Evolutionary conservation across 257 asterid genomes (phyloP), one percentile per base, ranked within the genome.

Genomic region (Pogostemon cablin): DNA sequence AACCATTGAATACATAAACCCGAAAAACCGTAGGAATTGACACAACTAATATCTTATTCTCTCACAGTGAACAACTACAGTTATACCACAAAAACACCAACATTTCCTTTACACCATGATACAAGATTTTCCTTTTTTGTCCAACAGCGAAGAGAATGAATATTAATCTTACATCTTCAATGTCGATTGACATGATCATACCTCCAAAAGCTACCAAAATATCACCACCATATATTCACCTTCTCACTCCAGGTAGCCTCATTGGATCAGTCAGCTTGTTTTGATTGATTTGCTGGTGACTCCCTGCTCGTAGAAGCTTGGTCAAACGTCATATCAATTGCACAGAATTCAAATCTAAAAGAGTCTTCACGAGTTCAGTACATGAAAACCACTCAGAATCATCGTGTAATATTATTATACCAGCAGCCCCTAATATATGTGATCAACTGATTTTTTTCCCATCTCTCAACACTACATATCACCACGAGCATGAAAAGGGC

Each of bases 381-480:
- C 69, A 53, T 54, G 77, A 59, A 81, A 77, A 58, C 74, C 74
- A 37, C 20, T 79, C 35, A 42, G 91, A 77, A 59, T 73, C 78
- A 44, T 83, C 72, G 65, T 46, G 32, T 25, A 25, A 25, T 25
- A 25, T 25, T 25, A 53, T 69, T 73, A 61, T 8, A 53, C 75
- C 53, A 80, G 82, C 72, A 87, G 95, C 73, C 92, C 96, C 56
- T 89, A 85, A 67, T 85, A 81, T 75, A 85, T 70, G 72, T 95
- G 92, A 8, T 80, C 86, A 70, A 85, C 88, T 6, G 81, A 86
- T 59, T 83, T 75, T 15, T 46, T 46, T 46, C n/a, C 10, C 10
- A 46, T 46, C n/a, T 25, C 32, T 25, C 32, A 25, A 9, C n/a
- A 46, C 72, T 83, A 3, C 81, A 77, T 1, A 80, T 40, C 17